A percentile compares a stretch with the other conserved stretches of the same genome.
Evolutionary conservation across 108 stramenopile genomes (phyloP).

Genomic region (Aureococcus anophagefferens): DNA sequence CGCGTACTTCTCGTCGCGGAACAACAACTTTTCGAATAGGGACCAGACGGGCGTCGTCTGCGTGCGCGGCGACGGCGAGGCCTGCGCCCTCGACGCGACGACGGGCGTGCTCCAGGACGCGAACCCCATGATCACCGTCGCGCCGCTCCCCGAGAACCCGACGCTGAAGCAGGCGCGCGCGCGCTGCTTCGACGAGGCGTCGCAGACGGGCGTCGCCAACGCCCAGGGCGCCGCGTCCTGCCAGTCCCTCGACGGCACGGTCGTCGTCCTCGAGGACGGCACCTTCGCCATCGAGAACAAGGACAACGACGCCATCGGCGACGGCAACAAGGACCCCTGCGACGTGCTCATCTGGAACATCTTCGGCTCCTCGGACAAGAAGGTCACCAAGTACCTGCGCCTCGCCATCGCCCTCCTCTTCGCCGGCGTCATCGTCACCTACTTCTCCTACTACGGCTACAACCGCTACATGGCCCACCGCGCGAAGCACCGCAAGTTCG

Average conservation of each 20-base stretch:
- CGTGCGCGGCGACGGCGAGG: conserved; percentile 9
- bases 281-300: conserved; percentile 13
- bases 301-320: conserved; percentile 30
- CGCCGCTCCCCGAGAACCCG: neutral
- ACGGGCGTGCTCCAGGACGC: neutral
- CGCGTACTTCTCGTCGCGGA: conserved; percentile 25
- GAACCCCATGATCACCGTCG: conserved; percentile 8
- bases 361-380: neutral
- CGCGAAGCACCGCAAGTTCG: neutral
- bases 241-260: neutral
- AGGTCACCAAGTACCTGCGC: conserved; percentile 1
- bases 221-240: conserved; percentile 13
- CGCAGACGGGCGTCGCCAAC: conserved; percentile 10
- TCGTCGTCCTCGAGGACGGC: conserved; percentile 9
- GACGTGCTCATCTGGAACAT: conserved; percentile 13
- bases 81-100: neutral
- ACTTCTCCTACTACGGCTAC: conserved; percentile 13
- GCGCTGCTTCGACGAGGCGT: conserved; percentile 18
- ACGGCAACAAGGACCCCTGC: too few species aligned
- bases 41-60: conserved; percentile 30
- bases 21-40: conserved; percentile 45
- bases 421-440: conserved; percentile 10
- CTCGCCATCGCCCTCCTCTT: conserved; percentile 17
- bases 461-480: conserved; percentile 6
- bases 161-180: neutral